Conservation (phyloP, 2,329 filamentous ascomycete species). For the Teratosphaeria gauchensis region DNA sequence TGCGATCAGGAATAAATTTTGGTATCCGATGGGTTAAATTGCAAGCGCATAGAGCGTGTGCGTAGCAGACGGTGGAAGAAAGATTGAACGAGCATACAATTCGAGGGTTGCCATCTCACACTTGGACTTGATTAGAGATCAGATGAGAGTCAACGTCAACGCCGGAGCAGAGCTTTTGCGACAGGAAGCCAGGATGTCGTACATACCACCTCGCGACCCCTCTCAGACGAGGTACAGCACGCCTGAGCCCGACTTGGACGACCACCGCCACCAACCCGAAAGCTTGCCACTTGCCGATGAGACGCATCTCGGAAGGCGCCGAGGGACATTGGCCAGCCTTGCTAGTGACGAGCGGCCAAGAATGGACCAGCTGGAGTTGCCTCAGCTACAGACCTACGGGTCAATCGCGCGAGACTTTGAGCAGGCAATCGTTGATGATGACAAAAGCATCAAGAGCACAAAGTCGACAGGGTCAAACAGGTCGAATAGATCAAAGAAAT, state of each 20-base stretch:
- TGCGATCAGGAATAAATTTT: not conserved
- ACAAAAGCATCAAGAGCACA: constrained; percentile 41
- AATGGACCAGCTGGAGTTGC: constrained; percentile 35
- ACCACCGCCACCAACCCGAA: constrained; percentile 63
- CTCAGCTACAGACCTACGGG: constrained; percentile 31
- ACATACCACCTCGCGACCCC: constrained; percentile 56
- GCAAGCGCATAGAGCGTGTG: constrained; percentile 7
- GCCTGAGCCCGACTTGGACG: constrained; percentile 72
- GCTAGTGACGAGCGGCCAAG: constrained; percentile 34
- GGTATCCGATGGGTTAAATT: constrained; percentile 23
- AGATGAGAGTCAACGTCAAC: not conserved
- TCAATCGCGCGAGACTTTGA: constrained; percentile 70
- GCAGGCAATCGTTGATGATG: constrained; percentile 79
- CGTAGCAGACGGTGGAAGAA: not conserved
- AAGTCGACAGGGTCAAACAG: constrained; percentile 35
- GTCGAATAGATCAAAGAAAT: constrained; percentile 8
- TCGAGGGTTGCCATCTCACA: too few species aligned
- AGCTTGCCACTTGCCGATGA: constrained; percentile 50
- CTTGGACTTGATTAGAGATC: not conserved
- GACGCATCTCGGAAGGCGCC: constrained; percentile 39
- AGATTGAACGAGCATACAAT: not conserved
- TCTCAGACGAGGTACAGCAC: constrained; percentile 58
- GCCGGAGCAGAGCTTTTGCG: not conserved
- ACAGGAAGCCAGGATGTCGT: constrained; percentile 34
- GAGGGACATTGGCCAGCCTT: constrained; percentile 66